Conservation (phyloP, 129 eudicot species). For the Daucus carota region DH1_v3.0 NC_030384.2:30834001-30834500, state of each 20-base stretch:
- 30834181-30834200: conserved; percentile 55
- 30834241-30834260: conserved; percentile 24
- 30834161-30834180: conserved; percentile 53
- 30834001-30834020: conserved; percentile 46
- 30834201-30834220: conserved; percentile 31
- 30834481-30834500: too few relatives aligned
- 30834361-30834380: too few relatives aligned
- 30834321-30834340: too few relatives aligned
- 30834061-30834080: conserved; percentile 40
- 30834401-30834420: too few relatives aligned
- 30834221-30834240: conserved; percentile 24
- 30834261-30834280: conserved; percentile 28
- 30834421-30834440: too few relatives aligned
- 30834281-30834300: conserved; percentile 46
- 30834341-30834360: too few relatives aligned
- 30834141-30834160: conserved; percentile 43
- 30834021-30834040: conserved; percentile 60
- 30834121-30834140: conserved; percentile 49
- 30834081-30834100: conserved; percentile 25
- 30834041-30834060: conserved; percentile 30
- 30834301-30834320: conserved; percentile 10
- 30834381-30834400: too few relatives aligned
- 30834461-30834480: too few relatives aligned
- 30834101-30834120: conserved; percentile 24
- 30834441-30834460: too few relatives aligned